Evolutionary conservation across 2,329 filamentous ascomycete genomes (phyloP), one percentile per base, ranked within the genome.

Genomic region (Fusarium secorum): DNA sequence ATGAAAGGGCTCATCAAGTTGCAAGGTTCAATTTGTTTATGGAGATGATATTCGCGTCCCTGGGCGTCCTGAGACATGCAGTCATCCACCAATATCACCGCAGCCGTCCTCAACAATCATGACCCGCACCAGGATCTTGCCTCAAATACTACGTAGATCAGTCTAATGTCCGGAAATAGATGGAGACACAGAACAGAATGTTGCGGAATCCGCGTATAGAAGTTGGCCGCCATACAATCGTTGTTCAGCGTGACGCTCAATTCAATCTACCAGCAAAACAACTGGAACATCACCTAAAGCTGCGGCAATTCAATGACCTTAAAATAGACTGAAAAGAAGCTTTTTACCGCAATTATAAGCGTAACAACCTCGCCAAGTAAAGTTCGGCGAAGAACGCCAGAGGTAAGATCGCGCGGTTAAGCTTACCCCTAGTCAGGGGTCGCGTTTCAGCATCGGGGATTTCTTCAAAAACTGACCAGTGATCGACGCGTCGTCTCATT

Each of bases 351-450:
- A 33, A 17, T 35, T 38, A 36, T 45, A 57, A 60, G 51, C 51
- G 57, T 57, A 61, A 22, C 5, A 39, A 41, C 14, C 22, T 51
- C 26, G 10, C 6, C 17, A 33, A 24, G 38, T 33, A 60, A 26
- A n/a, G 30, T 28, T 59, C 18, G 30, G 28, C 46, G 45, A 59
- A 52, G 22, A 17, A 17, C 36, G 26, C 22, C 30, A n/a, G n/a
- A 24, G 13, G 28, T 9, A 26, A 45, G 33, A 42, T 33, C 20
- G 13, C 30, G 30, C 26, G 35, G 57, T 71, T 67, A 71, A 57
- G 57, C 63, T 71, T 56, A 49, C 57, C 51, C 51, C 60, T 56
- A 48, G 69, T 63, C 54, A 71, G 68, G 68, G 69, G 64, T 30
- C 11, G 6, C 28, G 69, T 72, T 71, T 66, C 68, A 72, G 52